phyloP scores from a whole-genome alignment of 768 basidiomycete genomes.

The Kwoniella pini region DNA sequence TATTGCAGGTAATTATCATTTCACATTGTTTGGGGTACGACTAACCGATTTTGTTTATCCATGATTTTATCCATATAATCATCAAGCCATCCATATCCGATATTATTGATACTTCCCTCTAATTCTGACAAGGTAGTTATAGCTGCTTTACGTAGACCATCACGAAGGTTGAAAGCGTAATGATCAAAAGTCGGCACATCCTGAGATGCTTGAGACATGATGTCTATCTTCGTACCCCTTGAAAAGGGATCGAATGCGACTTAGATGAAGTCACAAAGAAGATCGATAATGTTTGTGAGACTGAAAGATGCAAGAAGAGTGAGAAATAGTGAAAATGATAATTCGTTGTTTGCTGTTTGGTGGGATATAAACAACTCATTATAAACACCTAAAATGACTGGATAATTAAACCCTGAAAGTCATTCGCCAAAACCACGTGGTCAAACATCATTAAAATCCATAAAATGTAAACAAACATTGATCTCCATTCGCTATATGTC shows the following conservation, averaged over 20 bases:
- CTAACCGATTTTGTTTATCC: constrained; percentile 29
- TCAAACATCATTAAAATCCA: no score
- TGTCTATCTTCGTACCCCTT: background rate
- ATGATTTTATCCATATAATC: constrained; percentile 47
- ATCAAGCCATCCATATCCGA: constrained; percentile 53
- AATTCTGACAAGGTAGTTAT: constrained; percentile 31
- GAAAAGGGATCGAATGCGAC: background rate
- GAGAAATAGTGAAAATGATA: background rate
- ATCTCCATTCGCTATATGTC: background rate
- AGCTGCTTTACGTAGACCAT: constrained; percentile 33
- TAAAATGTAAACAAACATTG: constrained; percentile 6
- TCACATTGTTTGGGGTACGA: background rate
- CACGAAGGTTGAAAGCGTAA: constrained; percentile 42
- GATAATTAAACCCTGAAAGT: background rate
- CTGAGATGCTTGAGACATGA: constrained; percentile 1
- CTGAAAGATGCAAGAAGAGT: constrained; percentile 1
- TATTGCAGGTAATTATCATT: no score
- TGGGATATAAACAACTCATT: constrained; percentile 19
- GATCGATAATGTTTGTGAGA: no score
- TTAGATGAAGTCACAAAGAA: background rate
- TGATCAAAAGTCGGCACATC: constrained; percentile 20
- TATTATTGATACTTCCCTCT: constrained; percentile 39
- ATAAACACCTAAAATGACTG: constrained; percentile 8
- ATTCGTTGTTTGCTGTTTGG: background rate
- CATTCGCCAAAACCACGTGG: constrained; percentile 15